Percentiles rank a stretch among this genome's conserved stretches.
Evolutionary conservation across 225 moss, liverwort and hornwort genomes (phyloP).

Genomic region (Sphagnum contortum): DNA sequence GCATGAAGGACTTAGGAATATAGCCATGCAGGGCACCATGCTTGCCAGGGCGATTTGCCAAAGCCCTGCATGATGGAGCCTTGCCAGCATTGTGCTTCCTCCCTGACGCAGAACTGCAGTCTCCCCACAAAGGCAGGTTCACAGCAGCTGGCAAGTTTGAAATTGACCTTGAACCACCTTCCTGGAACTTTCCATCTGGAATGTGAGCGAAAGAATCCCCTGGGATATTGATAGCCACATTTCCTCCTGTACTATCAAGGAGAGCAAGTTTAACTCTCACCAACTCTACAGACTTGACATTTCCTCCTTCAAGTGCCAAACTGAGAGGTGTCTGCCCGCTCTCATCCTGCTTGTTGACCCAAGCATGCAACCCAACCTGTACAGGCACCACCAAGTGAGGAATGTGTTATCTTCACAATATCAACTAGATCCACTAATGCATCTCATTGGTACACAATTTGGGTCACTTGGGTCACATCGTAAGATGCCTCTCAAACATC

Average conservation of each 20-base stretch:
- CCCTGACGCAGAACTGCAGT: neutral
- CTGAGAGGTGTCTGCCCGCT: conserved; percentile 55
- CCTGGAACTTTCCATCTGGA: conserved; percentile 11
- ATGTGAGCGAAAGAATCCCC: conserved; percentile 4
- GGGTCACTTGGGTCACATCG: too few relatives aligned
- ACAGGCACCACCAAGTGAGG: conserved; percentile 1
- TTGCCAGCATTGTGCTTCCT: conserved; percentile 6
- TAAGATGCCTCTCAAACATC: neutral
- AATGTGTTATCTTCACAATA: neutral
- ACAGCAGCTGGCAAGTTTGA: conserved; percentile 6
- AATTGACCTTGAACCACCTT: conserved; percentile 1
- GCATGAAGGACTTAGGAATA: conserved; percentile 60
- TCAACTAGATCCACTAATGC: neutral
- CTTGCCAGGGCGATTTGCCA: conserved; percentile 17
- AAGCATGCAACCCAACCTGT: conserved; percentile 69
- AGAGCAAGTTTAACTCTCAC: conserved; percentile 41
- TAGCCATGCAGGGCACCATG: conserved; percentile 37
- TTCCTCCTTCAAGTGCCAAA: conserved; percentile 40
- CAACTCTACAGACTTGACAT: conserved; percentile 40
- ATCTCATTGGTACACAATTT: neutral
- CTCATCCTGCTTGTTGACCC: conserved; percentile 46
- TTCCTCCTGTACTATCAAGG: conserved; percentile 22
- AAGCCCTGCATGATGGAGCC: conserved; percentile 15
- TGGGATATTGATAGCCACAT: conserved; percentile 22
- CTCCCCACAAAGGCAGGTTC: conserved; percentile 26